Conservation (phyloP, 352 stramenopile species). For the Chrysophaeum taylorii region DNA sequence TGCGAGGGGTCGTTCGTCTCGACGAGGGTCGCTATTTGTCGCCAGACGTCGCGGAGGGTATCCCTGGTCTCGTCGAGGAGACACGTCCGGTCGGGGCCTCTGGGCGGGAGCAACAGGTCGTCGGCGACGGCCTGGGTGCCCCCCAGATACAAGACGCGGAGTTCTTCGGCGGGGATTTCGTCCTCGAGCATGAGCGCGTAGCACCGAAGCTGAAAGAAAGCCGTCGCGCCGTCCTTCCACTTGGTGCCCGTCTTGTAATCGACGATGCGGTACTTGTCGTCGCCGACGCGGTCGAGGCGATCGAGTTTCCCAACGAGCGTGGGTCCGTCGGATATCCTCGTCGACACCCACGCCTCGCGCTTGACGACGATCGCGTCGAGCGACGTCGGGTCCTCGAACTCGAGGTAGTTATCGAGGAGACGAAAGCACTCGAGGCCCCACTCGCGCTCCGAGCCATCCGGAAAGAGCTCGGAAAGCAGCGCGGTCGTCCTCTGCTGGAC, state of each 20-base stretch:
- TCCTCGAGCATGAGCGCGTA: background rate
- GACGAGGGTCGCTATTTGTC: background rate
- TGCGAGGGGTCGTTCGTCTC: background rate
- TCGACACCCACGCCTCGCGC: background rate
- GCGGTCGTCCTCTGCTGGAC: background rate
- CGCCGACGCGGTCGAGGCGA: background rate
- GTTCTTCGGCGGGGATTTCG: background rate
- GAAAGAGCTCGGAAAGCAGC: background rate
- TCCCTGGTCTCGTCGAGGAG: background rate
- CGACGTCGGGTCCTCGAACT: background rate
- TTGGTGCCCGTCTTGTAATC: conserved; percentile 6
- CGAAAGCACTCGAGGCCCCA: background rate
- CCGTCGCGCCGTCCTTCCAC: background rate
- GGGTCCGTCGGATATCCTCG: too few species aligned
- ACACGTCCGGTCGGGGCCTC: background rate
- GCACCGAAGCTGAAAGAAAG: background rate
- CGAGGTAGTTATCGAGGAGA: background rate
- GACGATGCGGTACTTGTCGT: background rate
- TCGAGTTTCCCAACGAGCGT: conserved; percentile 4
- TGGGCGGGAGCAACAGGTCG: background rate
- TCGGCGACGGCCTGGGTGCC: background rate
- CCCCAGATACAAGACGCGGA: background rate
- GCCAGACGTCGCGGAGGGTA: background rate
- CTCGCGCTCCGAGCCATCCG: background rate
- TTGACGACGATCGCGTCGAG: background rate